These are phyloP conservation scores for Aegilops longissima DNA, from an alignment of 176 grass and related monocot genomes.

Conservation along the genomic window DNA sequence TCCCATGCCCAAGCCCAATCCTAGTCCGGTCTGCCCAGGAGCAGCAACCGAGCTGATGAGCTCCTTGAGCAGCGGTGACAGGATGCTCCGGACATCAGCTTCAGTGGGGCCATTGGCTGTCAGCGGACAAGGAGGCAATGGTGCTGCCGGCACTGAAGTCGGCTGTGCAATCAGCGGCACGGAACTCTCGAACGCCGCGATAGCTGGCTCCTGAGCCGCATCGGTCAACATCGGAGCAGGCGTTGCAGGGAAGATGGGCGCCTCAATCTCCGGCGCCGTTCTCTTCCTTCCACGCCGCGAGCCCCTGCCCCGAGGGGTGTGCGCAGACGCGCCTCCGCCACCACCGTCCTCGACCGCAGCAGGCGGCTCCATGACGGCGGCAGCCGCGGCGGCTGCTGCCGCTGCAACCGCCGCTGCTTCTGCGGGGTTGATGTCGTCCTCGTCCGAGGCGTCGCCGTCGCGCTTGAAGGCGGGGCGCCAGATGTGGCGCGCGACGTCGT, in stretches of 20 bases:
- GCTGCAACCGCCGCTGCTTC: background rate
- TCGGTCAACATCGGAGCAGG: constrained; percentile 4
- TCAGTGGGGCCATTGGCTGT: constrained; percentile 33
- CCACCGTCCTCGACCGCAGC: constrained; percentile 15
- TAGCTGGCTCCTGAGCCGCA: constrained; percentile 15
- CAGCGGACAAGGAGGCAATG: background rate
- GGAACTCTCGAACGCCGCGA: constrained; percentile 36
- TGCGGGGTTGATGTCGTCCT: constrained; percentile 61
- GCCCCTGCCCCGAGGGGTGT: constrained; percentile 40
- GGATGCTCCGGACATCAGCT: constrained; percentile 50
- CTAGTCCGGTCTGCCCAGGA: constrained; percentile 34
- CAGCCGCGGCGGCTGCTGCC: background rate
- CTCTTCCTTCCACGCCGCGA: constrained; percentile 55
- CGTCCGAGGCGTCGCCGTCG: constrained; percentile 63
- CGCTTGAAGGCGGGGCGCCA: constrained; percentile 72
- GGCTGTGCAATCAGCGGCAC: constrained; percentile 17
- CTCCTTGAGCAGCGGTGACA: constrained; percentile 78
- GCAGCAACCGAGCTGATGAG: constrained; percentile 51
- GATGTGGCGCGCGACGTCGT: constrained; percentile 76
- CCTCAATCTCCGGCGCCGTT: constrained; percentile 27
- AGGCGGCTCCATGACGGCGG: background rate
- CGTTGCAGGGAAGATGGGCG: constrained; percentile 17
- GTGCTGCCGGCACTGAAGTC: constrained; percentile 5
- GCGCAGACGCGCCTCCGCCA: constrained; percentile 11
- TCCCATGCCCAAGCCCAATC: constrained; percentile 40